phyloP scores from a whole-genome alignment of 2,329 filamentous ascomycete species.

The Beauveria asiatica region DNA sequence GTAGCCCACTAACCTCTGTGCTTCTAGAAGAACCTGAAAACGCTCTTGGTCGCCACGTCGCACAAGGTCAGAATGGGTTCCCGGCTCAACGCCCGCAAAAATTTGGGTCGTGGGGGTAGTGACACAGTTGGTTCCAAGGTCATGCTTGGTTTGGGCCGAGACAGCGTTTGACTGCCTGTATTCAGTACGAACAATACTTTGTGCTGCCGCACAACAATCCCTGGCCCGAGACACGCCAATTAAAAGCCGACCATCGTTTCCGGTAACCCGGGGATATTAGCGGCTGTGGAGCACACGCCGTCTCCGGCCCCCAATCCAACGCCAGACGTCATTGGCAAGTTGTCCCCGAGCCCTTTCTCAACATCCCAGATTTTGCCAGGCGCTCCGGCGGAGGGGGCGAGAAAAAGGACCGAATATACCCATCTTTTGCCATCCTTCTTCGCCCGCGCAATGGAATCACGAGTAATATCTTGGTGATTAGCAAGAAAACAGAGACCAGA shows the following conservation, averaged over 20 bases:
- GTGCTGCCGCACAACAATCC: no score
- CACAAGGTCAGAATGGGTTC: no score
- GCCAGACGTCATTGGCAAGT: background rate
- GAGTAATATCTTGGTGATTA: background rate
- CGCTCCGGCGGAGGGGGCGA: background rate
- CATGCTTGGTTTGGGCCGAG: no score
- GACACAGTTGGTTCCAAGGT: no score
- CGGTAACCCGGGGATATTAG: background rate
- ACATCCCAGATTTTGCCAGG: background rate
- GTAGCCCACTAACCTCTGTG: background rate
- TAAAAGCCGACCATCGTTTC: background rate
- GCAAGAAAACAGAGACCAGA: background rate
- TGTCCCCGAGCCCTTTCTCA: background rate
- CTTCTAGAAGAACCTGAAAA: background rate
- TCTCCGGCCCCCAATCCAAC: background rate
- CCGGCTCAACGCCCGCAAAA: no score
- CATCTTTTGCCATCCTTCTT: no score
- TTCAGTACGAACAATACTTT: no score
- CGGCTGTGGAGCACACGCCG: background rate
- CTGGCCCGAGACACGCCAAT: background rate
- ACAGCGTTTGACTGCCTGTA: no score
- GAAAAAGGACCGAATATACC: slow-evolving; percentile 1
- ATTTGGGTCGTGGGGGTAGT: background rate
- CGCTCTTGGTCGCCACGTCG: no score
- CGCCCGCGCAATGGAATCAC: background rate